Evolutionary conservation across 192 early-diverging fungal genomes (phyloP), one percentile per base, ranked within the genome.

Genomic region (Mortierella antarctica): DNA sequence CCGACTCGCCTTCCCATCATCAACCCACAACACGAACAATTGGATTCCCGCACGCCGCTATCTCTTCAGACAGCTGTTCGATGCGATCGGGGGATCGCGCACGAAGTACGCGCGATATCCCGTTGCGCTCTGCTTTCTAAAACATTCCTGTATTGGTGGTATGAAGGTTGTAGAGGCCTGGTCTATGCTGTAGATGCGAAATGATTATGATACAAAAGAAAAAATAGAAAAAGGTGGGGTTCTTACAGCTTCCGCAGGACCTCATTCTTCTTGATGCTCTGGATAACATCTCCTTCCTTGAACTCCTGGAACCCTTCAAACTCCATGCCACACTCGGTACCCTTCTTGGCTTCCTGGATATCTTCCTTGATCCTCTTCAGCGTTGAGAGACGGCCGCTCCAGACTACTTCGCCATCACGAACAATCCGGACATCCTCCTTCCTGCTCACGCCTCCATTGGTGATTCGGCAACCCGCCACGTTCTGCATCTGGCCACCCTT

Each of bases 241-340:
- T 55, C 7, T 31, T 68, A 80, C 65, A 80, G 44, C 51, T 80
- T 80, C 39, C 77, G 21, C 44, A 80, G 41, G 23, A 80, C 77
- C 45, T 80, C 77, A 10, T 58, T 67, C 70, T 80, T 80, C 65
- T 80, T 80, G 55, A 96, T 69, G 65, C 90, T 89, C 70, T 94
- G 92, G 71, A 96, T 89, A 40, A 90, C 69, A 88, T 99, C 97
- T 12, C 96, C 96, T 49, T 88, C 91, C 78, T 91, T 80, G 61
- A 95, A 85, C 13, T 92, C 92, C 7, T 86, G 85, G 73, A 95
- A 98, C 12, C 89, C 91, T 17, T 94, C 94, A 85, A 99, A 93
- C 57, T 89, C 88, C 79, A 99, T 92, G 17, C 97, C 97, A 77
- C 96, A 99, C 87, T 99, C 97, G 40, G 93, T 85, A n/a, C 96